These are phyloP conservation scores for Rhynchosporium agropyri DNA, from an alignment of 2,329 filamentous ascomycete species.

Conservation along the genomic window DNA sequence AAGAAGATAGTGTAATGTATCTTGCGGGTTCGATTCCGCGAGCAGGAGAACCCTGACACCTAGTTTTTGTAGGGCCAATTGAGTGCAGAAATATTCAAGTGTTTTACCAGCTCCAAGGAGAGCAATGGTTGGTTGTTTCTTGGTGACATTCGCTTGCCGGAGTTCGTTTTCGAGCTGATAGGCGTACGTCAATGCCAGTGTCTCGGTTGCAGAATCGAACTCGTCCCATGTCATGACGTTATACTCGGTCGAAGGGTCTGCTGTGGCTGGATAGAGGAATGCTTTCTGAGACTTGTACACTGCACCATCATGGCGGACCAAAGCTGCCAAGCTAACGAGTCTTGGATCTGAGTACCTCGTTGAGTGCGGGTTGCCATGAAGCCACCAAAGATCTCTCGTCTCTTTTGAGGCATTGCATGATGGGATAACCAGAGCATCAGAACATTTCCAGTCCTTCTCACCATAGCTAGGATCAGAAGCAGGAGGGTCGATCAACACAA, in stretches of 20 bases:
- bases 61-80: conserved; percentile 42
- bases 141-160: conserved; percentile 32
- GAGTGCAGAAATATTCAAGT: conserved; percentile 40
- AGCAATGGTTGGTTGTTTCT: conserved; percentile 40
- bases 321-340: conserved; percentile 38
- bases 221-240: conserved; percentile 38
- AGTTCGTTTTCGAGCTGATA: conserved; percentile 34
- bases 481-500: conserved; percentile 29
- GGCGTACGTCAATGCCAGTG: conserved; percentile 36
- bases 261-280: conserved; percentile 37
- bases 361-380: conserved; percentile 41
- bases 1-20: conserved; percentile 38
- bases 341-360: conserved; percentile 39
- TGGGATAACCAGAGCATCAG: conserved; percentile 38
- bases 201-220: conserved; percentile 37
- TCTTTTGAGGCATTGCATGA: conserved; percentile 34
- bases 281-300: conserved; percentile 36
- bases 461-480: conserved; percentile 2
- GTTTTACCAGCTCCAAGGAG: conserved; percentile 39
- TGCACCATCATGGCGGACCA: conserved; percentile 37
- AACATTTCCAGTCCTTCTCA: conserved; percentile 30
- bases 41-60: conserved; percentile 40
- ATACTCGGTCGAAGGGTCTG: conserved; percentile 30
- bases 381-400: conserved; percentile 39
- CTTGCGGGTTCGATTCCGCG: conserved; percentile 39